Base-by-base conservation (phyloP, 1,284 basidiomycete genomes). In the Tylopilus sp. region DNA sequence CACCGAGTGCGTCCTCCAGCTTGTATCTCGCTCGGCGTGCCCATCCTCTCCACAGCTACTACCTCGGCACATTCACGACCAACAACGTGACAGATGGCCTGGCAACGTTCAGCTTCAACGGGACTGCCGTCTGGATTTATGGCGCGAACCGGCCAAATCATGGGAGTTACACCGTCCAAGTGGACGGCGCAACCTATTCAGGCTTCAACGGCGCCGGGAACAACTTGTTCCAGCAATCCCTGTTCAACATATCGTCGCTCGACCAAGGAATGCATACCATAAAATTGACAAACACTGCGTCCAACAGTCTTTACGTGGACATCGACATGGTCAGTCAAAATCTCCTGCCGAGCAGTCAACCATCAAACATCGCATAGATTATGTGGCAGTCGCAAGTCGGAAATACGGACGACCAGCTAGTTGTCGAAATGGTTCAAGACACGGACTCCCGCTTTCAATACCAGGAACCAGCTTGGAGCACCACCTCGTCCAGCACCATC, bases 91-190 rank as follows among this genome's bases (percentile, higher is more conserved):
- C 63, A 17, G 57, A 55, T 17, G 67, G 72, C 4, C 51, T 45
- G 1, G 66, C 57, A 5, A 59, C 62, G 0, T 66, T 77, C 50
- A 57, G 48, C 33, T 77, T 76, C 61, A 75, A 68, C 25, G 74
- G 74, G 7, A 72, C 66, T 7, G 57, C 57, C n/a, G 33, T 75
- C 36, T 69, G 61, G 60, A 54, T 76, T 17, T 73, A 66, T 33
- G 73, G 73, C 7, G 67, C 65, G 9, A 64, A 65, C 20, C 60
- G 70, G 14, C 2, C 46, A 24, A 64, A 65, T 42, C 70, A 74
- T 44, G 74, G 72, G 2, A 59, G 57, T n/a, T 76, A 64, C 53
- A 59, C 43, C 4, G 62, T 74, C n/a, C 48, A 61, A 29, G 48
- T 76, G 4, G 74, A 74, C 48, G 48, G 58, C 20, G 42, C 41